phyloP scores from a whole-genome alignment of 2,329 filamentous ascomycete species.

The Claviceps purpurea region DNA sequence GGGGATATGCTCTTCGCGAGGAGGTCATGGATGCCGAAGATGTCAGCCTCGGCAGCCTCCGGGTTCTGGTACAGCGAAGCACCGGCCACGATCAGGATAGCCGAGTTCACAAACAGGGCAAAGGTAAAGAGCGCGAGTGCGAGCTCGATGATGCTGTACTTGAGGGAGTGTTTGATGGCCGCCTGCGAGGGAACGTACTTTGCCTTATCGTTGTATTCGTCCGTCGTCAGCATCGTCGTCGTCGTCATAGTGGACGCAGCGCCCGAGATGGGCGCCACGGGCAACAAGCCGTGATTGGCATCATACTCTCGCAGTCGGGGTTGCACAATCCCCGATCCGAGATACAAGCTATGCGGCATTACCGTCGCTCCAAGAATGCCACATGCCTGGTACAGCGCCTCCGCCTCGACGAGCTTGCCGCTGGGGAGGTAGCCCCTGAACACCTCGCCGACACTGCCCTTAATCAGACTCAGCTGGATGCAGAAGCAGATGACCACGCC shows the following conservation, averaged over 20 bases:
- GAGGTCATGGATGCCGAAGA: conserved; percentile 71
- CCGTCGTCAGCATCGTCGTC: conserved; percentile 14
- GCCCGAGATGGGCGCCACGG: conserved; percentile 15
- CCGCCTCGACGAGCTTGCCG: conserved; percentile 38
- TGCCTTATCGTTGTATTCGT: conserved; percentile 29
- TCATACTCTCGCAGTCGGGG: conserved; percentile 53
- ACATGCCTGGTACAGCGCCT: conserved; percentile 56
- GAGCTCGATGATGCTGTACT: conserved; percentile 59
- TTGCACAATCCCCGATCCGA: conserved; percentile 58
- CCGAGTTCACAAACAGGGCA: conserved; percentile 71
- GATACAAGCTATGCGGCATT: conserved; percentile 56
- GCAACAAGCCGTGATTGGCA: conserved; percentile 38
- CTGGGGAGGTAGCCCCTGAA: conserved; percentile 55
- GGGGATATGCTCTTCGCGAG: conserved; percentile 56
- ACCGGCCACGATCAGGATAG: conserved; percentile 72
- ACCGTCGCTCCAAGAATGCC: conserved; percentile 67
- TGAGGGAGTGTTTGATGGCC: conserved; percentile 62
- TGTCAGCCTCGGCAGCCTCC: conserved; percentile 54
- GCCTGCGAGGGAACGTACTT: conserved; percentile 58
- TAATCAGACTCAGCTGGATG: conserved; percentile 52
- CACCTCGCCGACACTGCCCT: conserved; percentile 40
- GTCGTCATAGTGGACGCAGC: conserved; percentile 4
- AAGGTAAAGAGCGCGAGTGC: conserved; percentile 65
- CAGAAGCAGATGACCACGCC: conserved; percentile 59
- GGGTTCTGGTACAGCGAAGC: conserved; percentile 54